Evolutionary conservation across 768 basidiomycete species (phyloP).

Genomic region (Rhizopogon roseolus): DNA sequence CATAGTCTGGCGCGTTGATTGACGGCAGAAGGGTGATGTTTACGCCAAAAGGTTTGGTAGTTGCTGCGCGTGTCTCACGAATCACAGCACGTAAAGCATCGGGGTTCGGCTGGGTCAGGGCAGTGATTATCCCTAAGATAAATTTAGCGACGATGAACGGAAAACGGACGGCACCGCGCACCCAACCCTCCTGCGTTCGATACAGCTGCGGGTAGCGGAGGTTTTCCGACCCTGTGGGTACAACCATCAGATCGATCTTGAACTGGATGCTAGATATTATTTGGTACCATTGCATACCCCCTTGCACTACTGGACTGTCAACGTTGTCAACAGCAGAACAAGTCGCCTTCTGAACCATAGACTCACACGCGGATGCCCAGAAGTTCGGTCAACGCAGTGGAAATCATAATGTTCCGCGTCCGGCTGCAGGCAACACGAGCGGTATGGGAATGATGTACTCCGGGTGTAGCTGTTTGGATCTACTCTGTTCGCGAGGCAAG

Average conservation of each 20-base stretch:
- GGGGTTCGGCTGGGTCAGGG: constrained; percentile 82
- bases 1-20: constrained; percentile 89
- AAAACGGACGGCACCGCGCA: constrained; percentile 14
- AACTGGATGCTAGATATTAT: neutral
- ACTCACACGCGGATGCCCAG: constrained; percentile 65
- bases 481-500: too few species aligned
- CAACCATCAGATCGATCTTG: neutral
- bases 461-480: too few species aligned
- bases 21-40: constrained; percentile 85
- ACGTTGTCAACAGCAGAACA: neutral
- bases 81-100: constrained; percentile 79
- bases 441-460: too few species aligned
- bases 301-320: constrained; percentile 73
- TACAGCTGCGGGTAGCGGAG: constrained; percentile 69
- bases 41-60: constrained; percentile 76
- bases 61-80: constrained; percentile 64
- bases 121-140: constrained; percentile 71
- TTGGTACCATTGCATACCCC: constrained; percentile 84
- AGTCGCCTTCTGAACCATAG: neutral
- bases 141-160: neutral
- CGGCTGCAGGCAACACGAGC: too few species aligned
- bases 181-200: constrained; percentile 82
- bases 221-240: constrained; percentile 67
- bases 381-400: constrained; percentile 58
- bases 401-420: constrained; percentile 25